Evolutionary conservation across 2,329 filamentous ascomycete species (phyloP).

Genomic region (Leptographium procerum): DNA sequence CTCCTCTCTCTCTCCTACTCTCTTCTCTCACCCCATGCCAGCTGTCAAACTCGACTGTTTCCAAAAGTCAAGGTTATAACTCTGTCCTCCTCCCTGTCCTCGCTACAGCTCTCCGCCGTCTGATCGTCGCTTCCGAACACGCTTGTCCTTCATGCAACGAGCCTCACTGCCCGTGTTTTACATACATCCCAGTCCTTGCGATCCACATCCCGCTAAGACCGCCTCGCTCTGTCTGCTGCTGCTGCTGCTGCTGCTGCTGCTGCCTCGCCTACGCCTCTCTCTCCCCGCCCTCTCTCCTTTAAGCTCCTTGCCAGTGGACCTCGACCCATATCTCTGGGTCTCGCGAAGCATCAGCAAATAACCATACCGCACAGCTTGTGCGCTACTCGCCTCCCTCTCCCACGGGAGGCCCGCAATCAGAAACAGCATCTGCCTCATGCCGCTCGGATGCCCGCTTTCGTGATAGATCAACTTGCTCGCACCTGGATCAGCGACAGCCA

Average conservation of each 20-base stretch:
- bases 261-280: neutral
- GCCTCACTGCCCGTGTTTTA: neutral
- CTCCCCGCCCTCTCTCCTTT: neutral
- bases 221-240: neutral
- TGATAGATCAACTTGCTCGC: slow-evolving; percentile 39
- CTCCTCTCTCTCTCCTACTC: neutral
- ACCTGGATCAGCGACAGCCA: slow-evolving; percentile 35
- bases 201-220: neutral
- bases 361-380: neutral
- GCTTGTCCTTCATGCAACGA: slow-evolving; percentile 8
- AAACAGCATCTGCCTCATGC: slow-evolving; percentile 21
- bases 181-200: neutral
- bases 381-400: neutral
- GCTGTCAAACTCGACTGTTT: slow-evolving; percentile 31
- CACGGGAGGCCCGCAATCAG: neutral
- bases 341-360: slow-evolving; percentile 1
- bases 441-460: slow-evolving; percentile 43
- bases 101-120: slow-evolving; percentile 21
- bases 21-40: slow-evolving; percentile 17
- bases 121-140: slow-evolving; percentile 17
- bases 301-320: neutral
- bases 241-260: too few species aligned
- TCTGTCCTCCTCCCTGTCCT: slow-evolving; percentile 21
- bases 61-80: slow-evolving; percentile 18
- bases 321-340: neutral